A percentile compares a stretch with the other conserved stretches of the same genome.
These are phyloP conservation scores for Teratosphaeria nubilosa DNA, from an alignment of 2,329 filamentous ascomycete species.

Conservation along the genomic window DNA sequence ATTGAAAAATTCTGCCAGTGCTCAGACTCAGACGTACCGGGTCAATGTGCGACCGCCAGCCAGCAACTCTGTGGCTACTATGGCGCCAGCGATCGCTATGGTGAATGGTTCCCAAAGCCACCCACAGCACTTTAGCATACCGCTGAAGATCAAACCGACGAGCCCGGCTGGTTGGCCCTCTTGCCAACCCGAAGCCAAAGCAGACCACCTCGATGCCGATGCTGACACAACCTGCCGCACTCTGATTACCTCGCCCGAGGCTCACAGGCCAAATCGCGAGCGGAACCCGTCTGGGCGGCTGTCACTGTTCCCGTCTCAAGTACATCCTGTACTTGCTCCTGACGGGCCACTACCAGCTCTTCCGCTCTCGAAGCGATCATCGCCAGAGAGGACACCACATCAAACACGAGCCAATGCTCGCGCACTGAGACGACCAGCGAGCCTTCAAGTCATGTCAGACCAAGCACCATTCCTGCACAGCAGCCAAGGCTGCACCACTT, in stretches of 20 bases:
- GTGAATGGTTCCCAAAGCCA: background rate
- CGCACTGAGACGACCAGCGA: conserved; percentile 31
- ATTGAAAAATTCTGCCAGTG: conserved; percentile 1
- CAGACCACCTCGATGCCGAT: background rate
- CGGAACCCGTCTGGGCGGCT: conserved; percentile 3
- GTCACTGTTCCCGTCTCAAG: conserved; percentile 3
- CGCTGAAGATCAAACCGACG: conserved; percentile 26
- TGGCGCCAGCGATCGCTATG: background rate
- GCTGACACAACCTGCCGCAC: background rate
- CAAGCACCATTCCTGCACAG: conserved; percentile 33
- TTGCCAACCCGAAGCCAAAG: background rate
- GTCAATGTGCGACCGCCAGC: background rate
- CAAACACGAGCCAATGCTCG: background rate
- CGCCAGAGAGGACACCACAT: background rate
- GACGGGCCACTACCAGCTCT: background rate
- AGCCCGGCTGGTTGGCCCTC: conserved; percentile 4
- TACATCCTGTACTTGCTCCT: background rate
- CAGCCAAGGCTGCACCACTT: background rate
- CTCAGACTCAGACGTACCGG: background rate
- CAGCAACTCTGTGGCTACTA: background rate
- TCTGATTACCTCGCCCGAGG: background rate
- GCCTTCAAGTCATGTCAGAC: conserved; percentile 34
- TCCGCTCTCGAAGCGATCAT: background rate
- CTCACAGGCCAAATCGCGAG: background rate
- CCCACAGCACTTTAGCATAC: conserved; percentile 17